Evolutionary conservation across 768 basidiomycete species (phyloP).

Genomic region (Hydnomerulius pinastri): DNA sequence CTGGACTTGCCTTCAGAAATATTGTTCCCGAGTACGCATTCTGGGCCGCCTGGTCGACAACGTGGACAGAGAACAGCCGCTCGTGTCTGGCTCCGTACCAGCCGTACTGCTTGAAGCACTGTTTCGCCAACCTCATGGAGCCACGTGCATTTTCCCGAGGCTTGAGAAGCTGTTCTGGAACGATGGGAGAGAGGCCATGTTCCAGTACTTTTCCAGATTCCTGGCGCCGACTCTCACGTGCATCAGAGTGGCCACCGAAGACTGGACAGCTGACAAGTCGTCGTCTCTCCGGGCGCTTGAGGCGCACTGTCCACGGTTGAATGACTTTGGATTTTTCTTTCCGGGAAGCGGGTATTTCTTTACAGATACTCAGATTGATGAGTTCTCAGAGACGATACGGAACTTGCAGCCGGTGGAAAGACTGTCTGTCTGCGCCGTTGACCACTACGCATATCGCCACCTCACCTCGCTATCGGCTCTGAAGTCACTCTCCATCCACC

Average conservation of each 20-base stretch:
- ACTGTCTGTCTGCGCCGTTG: background rate
- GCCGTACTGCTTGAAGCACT: background rate
- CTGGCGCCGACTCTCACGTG: background rate
- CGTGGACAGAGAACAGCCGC: background rate
- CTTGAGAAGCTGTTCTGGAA: background rate
- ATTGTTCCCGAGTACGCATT: background rate
- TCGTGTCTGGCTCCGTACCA: background rate
- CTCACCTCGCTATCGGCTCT: background rate
- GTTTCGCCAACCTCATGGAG: background rate
- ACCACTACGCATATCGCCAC: background rate
- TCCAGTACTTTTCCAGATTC: background rate
- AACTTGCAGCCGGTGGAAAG: background rate
- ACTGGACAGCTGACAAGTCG: background rate
- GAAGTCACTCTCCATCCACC: background rate
- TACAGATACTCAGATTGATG: background rate
- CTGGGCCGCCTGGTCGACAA: background rate
- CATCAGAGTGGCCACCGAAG: background rate
- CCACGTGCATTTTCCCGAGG: background rate
- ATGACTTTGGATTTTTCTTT: background rate
- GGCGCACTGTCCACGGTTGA: background rate
- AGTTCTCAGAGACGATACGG: background rate
- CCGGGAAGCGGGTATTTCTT: background rate
- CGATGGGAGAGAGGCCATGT: background rate
- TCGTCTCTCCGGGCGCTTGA: background rate
- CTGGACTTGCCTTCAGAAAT: background rate